phyloP scores from a whole-genome alignment of 352 stramenopile species.

The Phytophthora idaei region DNA sequence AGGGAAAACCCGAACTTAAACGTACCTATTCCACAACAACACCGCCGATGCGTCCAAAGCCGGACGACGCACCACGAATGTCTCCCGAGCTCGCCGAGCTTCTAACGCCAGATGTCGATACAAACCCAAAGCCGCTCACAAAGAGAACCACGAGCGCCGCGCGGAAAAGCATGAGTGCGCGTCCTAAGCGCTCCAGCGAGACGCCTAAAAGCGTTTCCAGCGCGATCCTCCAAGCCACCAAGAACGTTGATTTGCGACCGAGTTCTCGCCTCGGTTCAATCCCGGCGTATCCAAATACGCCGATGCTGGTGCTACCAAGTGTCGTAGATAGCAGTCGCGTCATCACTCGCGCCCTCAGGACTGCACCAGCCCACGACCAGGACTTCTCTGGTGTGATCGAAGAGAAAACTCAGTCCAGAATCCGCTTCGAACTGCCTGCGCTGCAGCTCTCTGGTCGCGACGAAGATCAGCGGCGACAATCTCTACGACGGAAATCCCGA shows the following conservation, averaged over 20 bases:
- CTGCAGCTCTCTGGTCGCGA: conserved; percentile 24
- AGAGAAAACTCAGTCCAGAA: conserved; percentile 21
- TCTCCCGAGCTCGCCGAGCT: background rate
- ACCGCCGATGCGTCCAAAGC: conserved; percentile 6
- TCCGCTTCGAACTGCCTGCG: conserved; percentile 36
- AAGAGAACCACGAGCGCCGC: conserved; percentile 6
- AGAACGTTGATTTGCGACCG: conserved; percentile 10
- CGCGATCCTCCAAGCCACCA: conserved; percentile 26
- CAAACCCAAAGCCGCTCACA: conserved; percentile 1
- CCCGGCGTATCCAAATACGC: conserved; percentile 8
- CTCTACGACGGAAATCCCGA: conserved; percentile 1
- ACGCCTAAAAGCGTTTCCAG: conserved; percentile 18
- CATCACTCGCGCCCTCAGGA: conserved; percentile 20
- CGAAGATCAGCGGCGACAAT: conserved; percentile 17
- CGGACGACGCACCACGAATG: conserved; percentile 6
- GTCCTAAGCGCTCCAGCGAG: conserved; percentile 16
- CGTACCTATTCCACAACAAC: conserved; percentile 6
- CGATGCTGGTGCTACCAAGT: conserved; percentile 26
- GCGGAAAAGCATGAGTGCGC: conserved; percentile 11
- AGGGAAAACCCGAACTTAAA: conserved; percentile 19
- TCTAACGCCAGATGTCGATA: background rate
- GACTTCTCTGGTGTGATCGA: conserved; percentile 5
- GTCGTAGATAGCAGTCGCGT: conserved; percentile 21
- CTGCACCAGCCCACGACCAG: conserved; percentile 25
- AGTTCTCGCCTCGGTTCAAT: conserved; percentile 11